phyloP scores from a whole-genome alignment of 495 filamentous ascomycete species.

The Elasticomyces elasticus region DNA sequence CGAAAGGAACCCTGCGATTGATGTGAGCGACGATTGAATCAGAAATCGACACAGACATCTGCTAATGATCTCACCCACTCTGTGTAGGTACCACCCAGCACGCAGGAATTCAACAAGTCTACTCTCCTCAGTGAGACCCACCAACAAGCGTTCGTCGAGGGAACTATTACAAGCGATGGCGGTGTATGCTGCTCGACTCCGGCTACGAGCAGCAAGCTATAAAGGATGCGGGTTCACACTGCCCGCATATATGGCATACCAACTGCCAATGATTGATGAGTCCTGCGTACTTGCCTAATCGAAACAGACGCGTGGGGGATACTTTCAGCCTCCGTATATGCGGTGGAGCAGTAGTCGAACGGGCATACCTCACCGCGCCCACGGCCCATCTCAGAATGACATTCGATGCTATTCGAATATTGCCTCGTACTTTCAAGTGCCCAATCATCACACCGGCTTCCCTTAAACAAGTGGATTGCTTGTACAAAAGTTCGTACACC shows the following conservation, averaged over 20 bases:
- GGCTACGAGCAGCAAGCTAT: constrained; percentile 16
- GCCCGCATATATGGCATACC: background rate
- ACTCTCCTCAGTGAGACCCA: constrained; percentile 35
- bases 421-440: too few relatives aligned
- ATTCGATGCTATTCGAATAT: too few relatives aligned
- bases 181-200: constrained; percentile 32
- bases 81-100: constrained; percentile 55
- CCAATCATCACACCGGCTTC: too few relatives aligned
- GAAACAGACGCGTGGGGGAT: background rate
- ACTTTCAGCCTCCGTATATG: background rate
- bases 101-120: constrained; percentile 43
- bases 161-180: constrained; percentile 30
- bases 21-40: too few relatives aligned
- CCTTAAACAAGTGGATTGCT: too few relatives aligned
- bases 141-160: constrained; percentile 25
- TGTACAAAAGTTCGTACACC: too few relatives aligned
- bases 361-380: too few relatives aligned
- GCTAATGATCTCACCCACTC: too few relatives aligned
- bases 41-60: too few relatives aligned
- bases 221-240: background rate
- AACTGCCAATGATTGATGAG: background rate
- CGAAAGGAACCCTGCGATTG: constrained; percentile 60
- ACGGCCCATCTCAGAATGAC: too few relatives aligned
- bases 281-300: background rate
- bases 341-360: background rate